These are phyloP conservation scores for Hericium erinaceus DNA, from an alignment of 768 basidiomycete genomes.

Conservation along the genomic window DNA sequence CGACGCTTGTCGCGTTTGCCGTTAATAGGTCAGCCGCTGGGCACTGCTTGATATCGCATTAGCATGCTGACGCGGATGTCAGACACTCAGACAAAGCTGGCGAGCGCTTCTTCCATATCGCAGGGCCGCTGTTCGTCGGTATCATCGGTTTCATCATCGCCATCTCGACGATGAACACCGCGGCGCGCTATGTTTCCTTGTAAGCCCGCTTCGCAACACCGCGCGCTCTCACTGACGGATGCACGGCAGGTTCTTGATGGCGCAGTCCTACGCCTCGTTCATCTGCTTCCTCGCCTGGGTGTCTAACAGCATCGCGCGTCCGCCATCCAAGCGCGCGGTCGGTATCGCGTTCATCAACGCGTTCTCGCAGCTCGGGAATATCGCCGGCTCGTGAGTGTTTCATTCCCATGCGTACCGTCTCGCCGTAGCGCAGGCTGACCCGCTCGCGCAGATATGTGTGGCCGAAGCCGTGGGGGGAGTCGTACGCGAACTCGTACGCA, in stretches of 20 bases:
- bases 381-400: constrained; percentile 56
- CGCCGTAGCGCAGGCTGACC: not conserved
- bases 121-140: constrained; percentile 41
- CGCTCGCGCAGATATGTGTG: constrained; percentile 43
- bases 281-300: constrained; percentile 51
- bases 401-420: not conserved
- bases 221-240: not conserved
- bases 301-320: constrained; percentile 53
- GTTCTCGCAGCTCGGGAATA: constrained; percentile 74
- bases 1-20: constrained; percentile 46
- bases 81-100: constrained; percentile 65
- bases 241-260: constrained; percentile 56
- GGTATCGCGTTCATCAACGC: constrained; percentile 75
- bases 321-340: constrained; percentile 76
- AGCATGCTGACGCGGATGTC: not conserved
- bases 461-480: constrained; percentile 61
- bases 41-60: not conserved
- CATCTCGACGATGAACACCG: constrained; percentile 50
- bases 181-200: constrained; percentile 56
- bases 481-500: constrained; percentile 59
- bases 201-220: constrained; percentile 19
- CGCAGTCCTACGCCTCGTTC: constrained; percentile 62
- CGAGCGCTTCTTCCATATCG: constrained; percentile 66
- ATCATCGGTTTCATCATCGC: constrained; percentile 61
- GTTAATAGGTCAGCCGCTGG: constrained; percentile 33